Base-by-base conservation (phyloP, 495 filamentous ascomycete species). In the Schizothecium vesticola region DNA sequence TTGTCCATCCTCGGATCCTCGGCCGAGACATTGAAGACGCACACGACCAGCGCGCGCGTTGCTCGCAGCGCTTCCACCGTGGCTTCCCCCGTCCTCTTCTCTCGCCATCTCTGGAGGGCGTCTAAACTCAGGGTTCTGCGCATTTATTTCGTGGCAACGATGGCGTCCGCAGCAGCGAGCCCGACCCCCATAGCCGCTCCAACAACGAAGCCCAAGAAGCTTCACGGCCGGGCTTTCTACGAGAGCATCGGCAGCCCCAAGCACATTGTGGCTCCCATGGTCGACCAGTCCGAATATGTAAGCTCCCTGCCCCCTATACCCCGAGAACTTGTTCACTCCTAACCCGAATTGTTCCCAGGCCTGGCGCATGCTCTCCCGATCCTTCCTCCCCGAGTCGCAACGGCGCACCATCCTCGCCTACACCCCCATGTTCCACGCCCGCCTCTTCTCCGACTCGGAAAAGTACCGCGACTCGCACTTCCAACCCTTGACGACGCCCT, bases 221-320 rank as follows among this genome's bases (percentile, higher is more conserved):
- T 96, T 1, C 86, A 89, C 69, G 95, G 95, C 7, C 84, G 96
- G 22, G 89, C 90, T 36, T 97, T 99, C 77, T 99, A 97, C 73
- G 87, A 96, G 77, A 95, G 91, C 72, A 87, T 99, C 65, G 95
- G 96, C 13, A 92, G 89, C 66, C 95, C 95, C 0, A 96, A 91
- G 74, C 88, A 91, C 70, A 86, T 98, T 56, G 85, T 99, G 28
- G 95, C 95, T 36, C 95, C 95, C 33, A 99, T 99, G 95, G 95
- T 99, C 23, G 95, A 98, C 71, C 91, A 97, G 75, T 97, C 93
- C 4, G 96, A 99, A 82, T 96, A 97, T 81, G 94, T 97, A 83
- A 69, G 89, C 82, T 43, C 65, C 66, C 70, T 28, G 12, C 29
- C 26, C 24, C 22, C 0, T 24, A 63, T 36, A n/a, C n/a, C 19